Evolutionary conservation across 805 yeast genomes (phyloP), one percentile per base, ranked within the genome.

Genomic region (Lachancea meyersii): DNA sequence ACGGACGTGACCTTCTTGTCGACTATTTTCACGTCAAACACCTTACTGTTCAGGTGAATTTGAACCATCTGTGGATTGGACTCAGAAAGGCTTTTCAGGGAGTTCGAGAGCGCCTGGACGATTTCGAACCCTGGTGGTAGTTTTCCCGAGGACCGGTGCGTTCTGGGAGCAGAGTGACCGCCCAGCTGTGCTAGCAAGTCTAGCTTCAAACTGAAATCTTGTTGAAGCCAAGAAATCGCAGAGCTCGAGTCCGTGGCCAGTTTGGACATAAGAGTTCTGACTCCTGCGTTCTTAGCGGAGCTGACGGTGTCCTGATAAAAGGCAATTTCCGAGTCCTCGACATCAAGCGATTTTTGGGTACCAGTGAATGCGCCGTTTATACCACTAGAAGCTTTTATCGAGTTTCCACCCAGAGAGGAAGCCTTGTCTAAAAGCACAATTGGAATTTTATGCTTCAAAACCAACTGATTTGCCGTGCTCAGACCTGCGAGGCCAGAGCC

Each of bases 151-250:
- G 94, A 89, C 52, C 94, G 72, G 59, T 86, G 95, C 1, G 95
- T 86, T 60, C 95, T 71, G 17, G 86, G 79, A 38, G 72, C 77
- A 1, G 88, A 79, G 57, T 86, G 94, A 2, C 95, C 95, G 21
- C 95, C 95, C 33, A 86, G 63, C 52, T 85, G 75, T n/a, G 86
- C 74, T 10, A 86, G 82, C 13, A 80, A 68, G 6, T 83, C 73
- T 43, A 86, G 65, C 52, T 80, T 85, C 38, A 84, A 64, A 5
- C 70, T 72, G 51, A 84, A 77, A 4, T 71, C 73, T 23, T 74
- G 71, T 50, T 81, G 82, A 40, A 86, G 70, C 91, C 94, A 86
- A 37, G 76, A 75, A 38, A 86, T 73, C 0, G 93, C 89, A 33
- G 70, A 73, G 5, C 75, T 77, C 2, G 87, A 79, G 34, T 81